phyloP scores from a whole-genome alignment of 2,329 filamentous ascomycete species.

The Pseudogymnoascus pannorum region DNA sequence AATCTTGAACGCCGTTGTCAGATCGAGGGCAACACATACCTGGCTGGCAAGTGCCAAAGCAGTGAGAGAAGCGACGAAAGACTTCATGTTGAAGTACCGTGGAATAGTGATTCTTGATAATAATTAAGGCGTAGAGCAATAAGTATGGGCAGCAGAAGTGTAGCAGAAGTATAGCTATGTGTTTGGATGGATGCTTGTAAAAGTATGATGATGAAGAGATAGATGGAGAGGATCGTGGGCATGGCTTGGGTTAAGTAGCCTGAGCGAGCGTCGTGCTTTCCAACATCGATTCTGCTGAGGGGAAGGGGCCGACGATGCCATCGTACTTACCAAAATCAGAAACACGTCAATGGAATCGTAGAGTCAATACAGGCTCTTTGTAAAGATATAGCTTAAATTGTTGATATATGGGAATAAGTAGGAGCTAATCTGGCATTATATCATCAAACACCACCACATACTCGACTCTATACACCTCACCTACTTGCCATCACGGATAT shows the following conservation, averaged over 20 bases:
- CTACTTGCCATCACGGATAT: not conserved
- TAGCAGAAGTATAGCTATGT: constrained; percentile 1
- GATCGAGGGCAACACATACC: not conserved
- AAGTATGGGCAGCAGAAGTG: not conserved
- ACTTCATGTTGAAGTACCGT: not conserved
- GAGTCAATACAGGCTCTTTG: not conserved
- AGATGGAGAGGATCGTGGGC: not conserved
- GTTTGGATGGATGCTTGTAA: constrained; percentile 4
- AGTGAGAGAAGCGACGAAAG: not conserved
- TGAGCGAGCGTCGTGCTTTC: not conserved
- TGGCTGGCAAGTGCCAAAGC: not conserved
- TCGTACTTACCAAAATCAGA: not conserved
- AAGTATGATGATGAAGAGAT: not conserved
- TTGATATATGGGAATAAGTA: not conserved
- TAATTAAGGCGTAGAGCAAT: not conserved
- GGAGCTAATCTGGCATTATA: not conserved
- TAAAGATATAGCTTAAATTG: not conserved
- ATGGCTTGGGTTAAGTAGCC: not conserved
- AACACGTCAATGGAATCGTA: not conserved
- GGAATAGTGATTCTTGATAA: constrained; percentile 1
- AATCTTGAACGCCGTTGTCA: not conserved
- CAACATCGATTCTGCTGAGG: not conserved
- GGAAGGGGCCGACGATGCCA: not conserved
- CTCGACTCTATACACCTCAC: not conserved
- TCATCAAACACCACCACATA: not conserved